Conservation (phyloP, 2,329 filamentous ascomycete genomes). For the Penicillium sp. region DNA sequence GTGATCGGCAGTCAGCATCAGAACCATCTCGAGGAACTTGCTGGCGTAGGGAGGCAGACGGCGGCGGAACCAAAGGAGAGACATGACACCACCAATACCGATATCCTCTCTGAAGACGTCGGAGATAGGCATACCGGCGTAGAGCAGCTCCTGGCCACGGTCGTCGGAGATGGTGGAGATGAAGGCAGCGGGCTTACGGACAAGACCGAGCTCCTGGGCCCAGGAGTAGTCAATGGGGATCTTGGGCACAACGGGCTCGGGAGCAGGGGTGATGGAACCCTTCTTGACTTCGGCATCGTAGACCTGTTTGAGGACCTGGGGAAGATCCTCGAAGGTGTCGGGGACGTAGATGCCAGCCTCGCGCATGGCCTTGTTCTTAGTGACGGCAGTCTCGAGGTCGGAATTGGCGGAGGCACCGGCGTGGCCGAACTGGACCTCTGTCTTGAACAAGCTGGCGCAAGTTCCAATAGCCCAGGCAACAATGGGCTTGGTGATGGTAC, state of each 20-base stretch:
- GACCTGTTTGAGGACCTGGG: conserved; percentile 67
- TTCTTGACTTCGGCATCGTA: conserved; percentile 85
- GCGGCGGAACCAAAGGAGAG: conserved; percentile 98
- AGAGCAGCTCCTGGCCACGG: conserved; percentile 97
- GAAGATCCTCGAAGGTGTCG: conserved; percentile 95
- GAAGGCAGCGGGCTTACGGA: conserved; percentile 99
- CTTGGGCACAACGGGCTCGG: conserved; percentile 93
- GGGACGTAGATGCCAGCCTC: conserved; percentile 93
- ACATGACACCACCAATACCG: conserved; percentile 99
- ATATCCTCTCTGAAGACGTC: conserved; percentile 99
- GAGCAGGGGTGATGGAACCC: conserved; percentile 77
- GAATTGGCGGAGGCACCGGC: conserved; percentile 99
- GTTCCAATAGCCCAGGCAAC: conserved; percentile 99
- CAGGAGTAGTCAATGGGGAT: conserved; percentile 99
- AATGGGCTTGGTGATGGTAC: conserved; percentile 94
- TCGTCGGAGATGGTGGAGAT: conserved; percentile 99
- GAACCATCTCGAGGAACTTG: conserved; percentile 99
- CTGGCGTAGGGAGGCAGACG: conserved; percentile 92
- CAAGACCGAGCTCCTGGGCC: conserved; percentile 98
- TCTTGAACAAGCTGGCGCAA: conserved; percentile 99
- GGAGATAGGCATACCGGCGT: conserved; percentile 99
- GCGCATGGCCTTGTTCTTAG: conserved; percentile 96
- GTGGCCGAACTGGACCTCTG: conserved; percentile 98
- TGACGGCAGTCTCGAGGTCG: conserved; percentile 91
- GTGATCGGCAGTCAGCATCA: conserved; percentile 99